A percentile compares a stretch with the other conserved stretches of the same genome.
phyloP scores from a whole-genome alignment of 1,139 yeast species.

The Sugiyamaella novakii region DNA sequence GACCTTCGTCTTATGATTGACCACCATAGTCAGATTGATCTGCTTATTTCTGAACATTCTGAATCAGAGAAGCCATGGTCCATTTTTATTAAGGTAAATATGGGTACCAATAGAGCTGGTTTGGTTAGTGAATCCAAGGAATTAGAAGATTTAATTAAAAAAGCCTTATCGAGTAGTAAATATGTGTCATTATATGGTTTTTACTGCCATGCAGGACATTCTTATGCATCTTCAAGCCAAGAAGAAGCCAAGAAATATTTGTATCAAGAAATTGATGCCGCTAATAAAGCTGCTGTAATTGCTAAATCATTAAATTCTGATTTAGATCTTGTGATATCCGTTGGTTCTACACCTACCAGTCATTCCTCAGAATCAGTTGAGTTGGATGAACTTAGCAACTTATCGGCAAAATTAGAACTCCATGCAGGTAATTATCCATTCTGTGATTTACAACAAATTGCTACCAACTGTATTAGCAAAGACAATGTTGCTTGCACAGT shows the following conservation, averaged over 20 bases:
- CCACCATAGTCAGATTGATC: slow-evolving; percentile 56
- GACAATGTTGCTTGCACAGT: slow-evolving; percentile 58
- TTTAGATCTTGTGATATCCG: slow-evolving; percentile 51
- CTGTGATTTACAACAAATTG: slow-evolving; percentile 73
- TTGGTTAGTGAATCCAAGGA: slow-evolving; percentile 39
- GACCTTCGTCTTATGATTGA: slow-evolving; percentile 60
- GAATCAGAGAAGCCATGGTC: slow-evolving; percentile 49
- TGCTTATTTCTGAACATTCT: slow-evolving; percentile 38
- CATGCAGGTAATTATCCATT: slow-evolving; percentile 81
- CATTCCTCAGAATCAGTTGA: slow-evolving; percentile 54
- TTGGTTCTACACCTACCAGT: slow-evolving; percentile 84
- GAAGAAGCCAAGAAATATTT: slow-evolving; percentile 53
- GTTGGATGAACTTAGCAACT: slow-evolving; percentile 36
- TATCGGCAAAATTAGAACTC: slow-evolving; percentile 54
- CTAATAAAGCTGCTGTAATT: slow-evolving; percentile 55
- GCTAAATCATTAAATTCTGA: slow-evolving; percentile 37
- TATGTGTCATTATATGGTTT: slow-evolving; percentile 55
- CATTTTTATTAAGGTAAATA: slow-evolving; percentile 50
- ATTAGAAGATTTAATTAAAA: slow-evolving; percentile 38
- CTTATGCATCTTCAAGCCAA: slow-evolving; percentile 55
- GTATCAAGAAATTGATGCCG: slow-evolving; percentile 58
- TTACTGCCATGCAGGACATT: slow-evolving; percentile 80
- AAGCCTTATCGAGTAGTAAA: slow-evolving; percentile 27
- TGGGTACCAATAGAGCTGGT: slow-evolving; percentile 54
- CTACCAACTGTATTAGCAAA: slow-evolving; percentile 59